Conservation (phyloP, 352 stramenopile species). For the Pythium rishiriense region DNA sequence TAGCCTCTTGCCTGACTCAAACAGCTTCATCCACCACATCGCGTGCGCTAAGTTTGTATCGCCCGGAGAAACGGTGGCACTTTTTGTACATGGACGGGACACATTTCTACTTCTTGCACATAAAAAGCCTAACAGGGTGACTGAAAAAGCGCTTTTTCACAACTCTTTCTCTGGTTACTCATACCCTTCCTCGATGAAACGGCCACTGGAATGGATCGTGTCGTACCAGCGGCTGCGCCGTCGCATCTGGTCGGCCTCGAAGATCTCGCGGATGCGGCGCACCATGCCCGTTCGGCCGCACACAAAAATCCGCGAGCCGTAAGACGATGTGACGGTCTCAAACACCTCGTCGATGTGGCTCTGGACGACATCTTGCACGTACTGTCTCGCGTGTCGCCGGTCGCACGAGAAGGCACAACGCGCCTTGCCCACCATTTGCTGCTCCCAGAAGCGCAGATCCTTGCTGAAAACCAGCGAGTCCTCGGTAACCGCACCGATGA, state of each 20-base stretch:
- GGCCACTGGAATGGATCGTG: constrained; percentile 14
- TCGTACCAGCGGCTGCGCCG: constrained; percentile 24
- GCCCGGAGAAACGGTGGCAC: no score
- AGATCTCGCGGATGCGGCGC: constrained; percentile 27
- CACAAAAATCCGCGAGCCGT: constrained; percentile 29
- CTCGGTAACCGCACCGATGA: constrained; percentile 33
- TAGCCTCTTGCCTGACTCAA: no score
- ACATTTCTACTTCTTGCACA: not conserved
- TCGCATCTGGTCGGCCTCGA: constrained; percentile 22
- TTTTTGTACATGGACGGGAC: not conserved
- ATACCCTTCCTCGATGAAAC: constrained; percentile 22
- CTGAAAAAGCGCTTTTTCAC: not conserved
- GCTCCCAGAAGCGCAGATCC: constrained; percentile 37
- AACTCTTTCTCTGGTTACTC: not conserved
- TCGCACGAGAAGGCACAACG: constrained; percentile 32
- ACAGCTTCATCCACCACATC: no score
- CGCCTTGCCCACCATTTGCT: constrained; percentile 30
- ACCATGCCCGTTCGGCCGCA: constrained; percentile 31
- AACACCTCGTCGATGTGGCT: constrained; percentile 28
- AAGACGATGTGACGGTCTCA: constrained; percentile 17
- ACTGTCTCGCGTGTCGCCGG: constrained; percentile 7
- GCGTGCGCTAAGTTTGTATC: no score
- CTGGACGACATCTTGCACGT: constrained; percentile 36
- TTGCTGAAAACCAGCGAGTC: constrained; percentile 36
- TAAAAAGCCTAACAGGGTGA: no score